These are phyloP conservation scores for Solanum dulcamara DNA, from an alignment of 257 asterid genomes.

Conservation along the genomic window DNA sequence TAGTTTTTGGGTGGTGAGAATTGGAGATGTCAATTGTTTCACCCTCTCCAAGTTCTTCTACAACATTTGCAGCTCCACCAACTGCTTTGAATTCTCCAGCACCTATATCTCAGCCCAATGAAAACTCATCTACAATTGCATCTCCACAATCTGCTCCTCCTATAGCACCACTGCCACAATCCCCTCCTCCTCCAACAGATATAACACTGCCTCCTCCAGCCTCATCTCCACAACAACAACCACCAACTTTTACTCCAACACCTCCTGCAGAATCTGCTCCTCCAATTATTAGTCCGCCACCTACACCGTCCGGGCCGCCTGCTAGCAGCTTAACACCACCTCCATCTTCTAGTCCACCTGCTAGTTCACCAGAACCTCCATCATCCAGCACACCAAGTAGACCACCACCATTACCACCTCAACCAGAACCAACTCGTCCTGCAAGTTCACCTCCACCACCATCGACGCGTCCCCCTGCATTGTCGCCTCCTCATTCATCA, in stretches of 20 bases:
- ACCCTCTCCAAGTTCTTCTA: constrained; percentile 12
- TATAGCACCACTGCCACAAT: background rate
- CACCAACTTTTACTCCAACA: constrained; percentile 3
- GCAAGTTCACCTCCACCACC: constrained; percentile 1
- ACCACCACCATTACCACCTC: constrained; percentile 10
- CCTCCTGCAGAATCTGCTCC: constrained; percentile 12
- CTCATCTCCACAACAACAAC: background rate
- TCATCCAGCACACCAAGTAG: background rate
- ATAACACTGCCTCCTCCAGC: background rate
- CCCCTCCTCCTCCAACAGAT: background rate
- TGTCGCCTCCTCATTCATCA: background rate
- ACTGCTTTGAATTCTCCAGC: background rate
- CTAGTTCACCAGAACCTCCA: background rate
- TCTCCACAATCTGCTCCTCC: constrained; percentile 3
- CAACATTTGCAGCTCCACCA: constrained; percentile 13
- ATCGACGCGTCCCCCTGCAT: constrained; percentile 4
- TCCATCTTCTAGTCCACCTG: constrained; percentile 2
- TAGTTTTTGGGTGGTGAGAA: constrained; percentile 13
- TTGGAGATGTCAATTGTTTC: constrained; percentile 9
- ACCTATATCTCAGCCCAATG: background rate
- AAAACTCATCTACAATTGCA: background rate
- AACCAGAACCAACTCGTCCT: constrained; percentile 1
- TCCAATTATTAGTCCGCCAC: background rate
- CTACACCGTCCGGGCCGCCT: background rate
- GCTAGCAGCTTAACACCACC: constrained; percentile 1